Evolutionary conservation across 345 rosid species (phyloP), one percentile per base, ranked within the genome.

Genomic region (Eucalyptus erythrocorys): DNA sequence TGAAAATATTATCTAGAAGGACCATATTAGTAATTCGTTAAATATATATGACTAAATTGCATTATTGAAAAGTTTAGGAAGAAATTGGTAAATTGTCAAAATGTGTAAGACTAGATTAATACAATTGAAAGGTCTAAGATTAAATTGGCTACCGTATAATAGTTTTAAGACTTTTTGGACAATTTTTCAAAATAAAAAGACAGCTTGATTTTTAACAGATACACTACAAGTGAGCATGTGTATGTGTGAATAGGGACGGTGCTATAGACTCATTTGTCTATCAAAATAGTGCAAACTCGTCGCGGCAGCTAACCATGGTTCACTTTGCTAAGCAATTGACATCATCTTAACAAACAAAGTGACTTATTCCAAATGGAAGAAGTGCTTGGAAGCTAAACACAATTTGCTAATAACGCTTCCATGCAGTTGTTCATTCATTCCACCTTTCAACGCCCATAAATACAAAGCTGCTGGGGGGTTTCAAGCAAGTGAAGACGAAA

Each of bases 71-170:
- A 24, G 27, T 55, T 55, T 55, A 9, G 61, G 30, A 55, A 21
- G 2, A 22, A 55, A 55, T 55, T 55, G 27, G 6, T 24, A 55
- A 55, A 55, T 55, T 24, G 30, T 24, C 61, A 55, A 55, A 55
- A 55, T 21, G 61, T 55, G 5, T 24, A 24, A 24, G 6, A 55
- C 30, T 55, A 9, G 1, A 55, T 55, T 55, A 55, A 1, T 8
- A 55, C 3, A 22, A 24, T 55, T 9, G 13, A 55, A 55, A 55
- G 0, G 0, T 55, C 24, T 55, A 24, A 10, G 0, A 55, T 24
- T 9, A 1, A 55, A 55, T 55, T 55, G 6, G 1, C 13, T 8
- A 10, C 1, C 6, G 0, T 24, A 55, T 10, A 55, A 24, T 22
- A 55, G 61, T 22, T 55, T 55, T 1, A 55, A 22, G 61, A 55